Conservation (phyloP, 192 early-diverging fungal species). For the Backusella australiensis region DNA sequence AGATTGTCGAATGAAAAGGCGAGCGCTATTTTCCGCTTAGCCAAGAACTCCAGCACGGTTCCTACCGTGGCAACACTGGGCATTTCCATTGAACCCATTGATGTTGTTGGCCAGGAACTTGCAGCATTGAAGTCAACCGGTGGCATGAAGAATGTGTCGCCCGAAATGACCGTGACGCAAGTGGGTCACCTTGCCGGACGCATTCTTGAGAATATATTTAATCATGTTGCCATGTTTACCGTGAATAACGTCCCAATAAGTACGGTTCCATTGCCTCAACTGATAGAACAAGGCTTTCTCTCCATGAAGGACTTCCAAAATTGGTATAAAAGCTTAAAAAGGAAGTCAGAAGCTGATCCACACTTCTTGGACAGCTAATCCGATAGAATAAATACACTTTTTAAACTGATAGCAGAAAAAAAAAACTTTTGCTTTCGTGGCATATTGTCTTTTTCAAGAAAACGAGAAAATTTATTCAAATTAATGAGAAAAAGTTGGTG, state of each 20-base stretch:
- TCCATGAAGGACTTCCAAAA: conserved; percentile 72
- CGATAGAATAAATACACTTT: too few species aligned
- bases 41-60: background rate
- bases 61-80: conserved; percentile 68
- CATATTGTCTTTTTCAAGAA: background rate
- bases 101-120: conserved; percentile 62
- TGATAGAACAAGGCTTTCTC: conserved; percentile 43
- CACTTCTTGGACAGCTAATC: conserved; percentile 28
- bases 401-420: too few species aligned
- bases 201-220: conserved; percentile 66
- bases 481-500: too few species aligned
- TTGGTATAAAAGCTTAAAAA: conserved; percentile 74
- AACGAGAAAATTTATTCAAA: too few species aligned
- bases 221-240: conserved; percentile 71
- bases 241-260: conserved; percentile 52
- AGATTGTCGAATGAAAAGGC: conserved; percentile 79
- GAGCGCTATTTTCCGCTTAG: conserved; percentile 76
- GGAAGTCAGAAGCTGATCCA: conserved; percentile 76
- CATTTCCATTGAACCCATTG: conserved; percentile 89
- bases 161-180: conserved; percentile 33
- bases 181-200: conserved; percentile 54
- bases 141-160: background rate
- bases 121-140: conserved; percentile 10
- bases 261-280: conserved; percentile 48
- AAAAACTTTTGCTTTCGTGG: background rate